Evolutionary conservation across 352 stramenopile genomes (phyloP).

Genomic region (Pythium coloratum): DNA sequence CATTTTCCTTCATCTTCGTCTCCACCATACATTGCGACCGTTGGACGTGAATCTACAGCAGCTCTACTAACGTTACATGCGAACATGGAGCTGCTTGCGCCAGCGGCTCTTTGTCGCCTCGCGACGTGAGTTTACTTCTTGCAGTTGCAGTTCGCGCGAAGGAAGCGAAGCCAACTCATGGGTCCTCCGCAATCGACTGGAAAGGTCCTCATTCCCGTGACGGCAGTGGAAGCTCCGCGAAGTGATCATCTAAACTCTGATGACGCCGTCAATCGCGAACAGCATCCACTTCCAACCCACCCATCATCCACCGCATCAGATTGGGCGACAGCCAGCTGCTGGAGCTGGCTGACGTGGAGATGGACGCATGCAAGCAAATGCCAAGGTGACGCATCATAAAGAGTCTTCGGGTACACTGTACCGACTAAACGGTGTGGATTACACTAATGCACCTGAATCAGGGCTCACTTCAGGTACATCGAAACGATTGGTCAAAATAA

Average conservation of each 20-base stretch:
- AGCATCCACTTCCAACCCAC: neutral
- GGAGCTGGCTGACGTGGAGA: neutral
- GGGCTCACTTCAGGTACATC: constrained; percentile 6
- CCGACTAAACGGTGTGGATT: constrained; percentile 3
- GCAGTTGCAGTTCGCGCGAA: constrained; percentile 1
- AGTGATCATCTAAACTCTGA: constrained; percentile 1
- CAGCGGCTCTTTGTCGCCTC: neutral
- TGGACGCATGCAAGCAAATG: neutral
- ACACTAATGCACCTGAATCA: constrained; percentile 3
- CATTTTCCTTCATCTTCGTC: neutral
- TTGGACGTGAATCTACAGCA: constrained; percentile 2
- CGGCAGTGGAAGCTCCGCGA: neutral
- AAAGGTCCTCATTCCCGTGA: neutral
- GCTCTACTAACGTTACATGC: neutral
- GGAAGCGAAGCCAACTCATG: neutral
- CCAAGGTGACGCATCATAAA: constrained; percentile 14
- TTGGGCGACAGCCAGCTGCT: constrained; percentile 2
- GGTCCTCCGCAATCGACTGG: neutral
- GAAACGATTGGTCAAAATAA: constrained; percentile 11
- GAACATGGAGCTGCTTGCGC: neutral
- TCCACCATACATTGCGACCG: neutral
- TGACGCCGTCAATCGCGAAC: neutral
- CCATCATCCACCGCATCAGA: constrained; percentile 1
- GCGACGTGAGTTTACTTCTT: neutral
- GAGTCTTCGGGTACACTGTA: constrained; percentile 14